phyloP scores from a whole-genome alignment of 768 basidiomycete species.

The Candolleomyces efflorescens region DNA sequence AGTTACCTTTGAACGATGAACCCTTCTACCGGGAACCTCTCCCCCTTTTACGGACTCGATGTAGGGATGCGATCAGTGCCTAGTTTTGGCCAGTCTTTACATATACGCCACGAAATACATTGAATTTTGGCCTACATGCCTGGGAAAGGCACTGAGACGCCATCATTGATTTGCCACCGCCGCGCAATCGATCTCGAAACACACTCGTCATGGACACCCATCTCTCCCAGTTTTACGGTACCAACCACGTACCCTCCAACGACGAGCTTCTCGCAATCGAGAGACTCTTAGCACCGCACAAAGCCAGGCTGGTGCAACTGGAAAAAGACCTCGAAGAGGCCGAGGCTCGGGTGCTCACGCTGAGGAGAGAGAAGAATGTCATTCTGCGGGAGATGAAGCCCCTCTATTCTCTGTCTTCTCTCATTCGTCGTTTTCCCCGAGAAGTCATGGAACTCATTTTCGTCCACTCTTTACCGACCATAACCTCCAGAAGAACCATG shows the following conservation, averaged over 20 bases:
- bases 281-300: conserved; percentile 30
- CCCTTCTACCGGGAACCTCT: too few species aligned
- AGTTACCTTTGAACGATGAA: too few species aligned
- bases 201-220: neutral
- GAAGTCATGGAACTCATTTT: neutral
- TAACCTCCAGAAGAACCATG: neutral
- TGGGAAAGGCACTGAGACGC: too few species aligned
- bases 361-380: neutral
- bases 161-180: too few species aligned
- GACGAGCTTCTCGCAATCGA: conserved; percentile 34
- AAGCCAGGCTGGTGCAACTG: conserved; percentile 17
- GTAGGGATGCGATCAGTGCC: too few species aligned
- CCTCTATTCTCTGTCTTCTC: neutral
- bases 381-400: neutral
- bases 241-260: neutral
- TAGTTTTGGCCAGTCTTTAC: too few species aligned
- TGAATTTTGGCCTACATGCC: too few species aligned
- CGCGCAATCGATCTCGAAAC: too few species aligned
- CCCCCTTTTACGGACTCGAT: too few species aligned
- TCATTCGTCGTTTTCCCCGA: neutral
- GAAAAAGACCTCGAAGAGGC: neutral
- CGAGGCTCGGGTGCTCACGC: neutral
- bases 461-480: neutral
- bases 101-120: too few species aligned
- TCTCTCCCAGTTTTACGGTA: neutral